A percentile compares a stretch with the other conserved stretches of the same genome.
phyloP scores from a whole-genome alignment of 805 yeast genomes.

The Barnettozyma salicaria region DNA sequence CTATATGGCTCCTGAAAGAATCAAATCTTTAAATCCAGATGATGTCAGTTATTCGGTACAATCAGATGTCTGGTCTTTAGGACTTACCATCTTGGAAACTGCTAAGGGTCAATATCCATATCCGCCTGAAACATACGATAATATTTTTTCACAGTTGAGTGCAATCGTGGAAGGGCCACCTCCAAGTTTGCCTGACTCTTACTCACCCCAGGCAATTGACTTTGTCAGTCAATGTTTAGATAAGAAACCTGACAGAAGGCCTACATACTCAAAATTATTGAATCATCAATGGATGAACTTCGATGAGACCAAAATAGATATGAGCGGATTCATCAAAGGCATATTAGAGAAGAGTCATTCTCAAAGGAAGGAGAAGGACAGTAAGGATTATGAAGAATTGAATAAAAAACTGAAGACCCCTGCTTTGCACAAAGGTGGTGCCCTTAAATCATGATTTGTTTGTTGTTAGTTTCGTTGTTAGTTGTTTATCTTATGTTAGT shows the following conservation, averaged over 20 bases:
- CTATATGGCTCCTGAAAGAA: slow-evolving; percentile 98
- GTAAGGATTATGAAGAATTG: slow-evolving; percentile 21
- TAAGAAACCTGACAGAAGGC: slow-evolving; percentile 76
- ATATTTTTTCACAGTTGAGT: slow-evolving; percentile 85
- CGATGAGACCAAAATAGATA: slow-evolving; percentile 31
- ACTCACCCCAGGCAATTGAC: slow-evolving; percentile 69
- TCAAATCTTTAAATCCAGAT: slow-evolving; percentile 66
- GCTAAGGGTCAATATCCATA: slow-evolving; percentile 94
- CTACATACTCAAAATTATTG: slow-evolving; percentile 69
- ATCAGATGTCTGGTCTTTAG: slow-evolving; percentile 93
- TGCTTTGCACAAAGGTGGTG: slow-evolving; percentile 30
- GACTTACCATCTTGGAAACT: slow-evolving; percentile 78
- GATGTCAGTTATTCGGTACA: slow-evolving; percentile 84
- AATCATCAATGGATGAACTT: slow-evolving; percentile 77
- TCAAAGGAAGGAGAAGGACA: slow-evolving; percentile 15
- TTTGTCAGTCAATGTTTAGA: slow-evolving; percentile 75
- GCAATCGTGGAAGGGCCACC: slow-evolving; percentile 97
- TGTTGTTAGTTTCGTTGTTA: too few species aligned
- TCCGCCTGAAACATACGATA: slow-evolving; percentile 87
- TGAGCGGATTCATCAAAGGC: slow-evolving; percentile 33
- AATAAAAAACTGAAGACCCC: slow-evolving; percentile 26
- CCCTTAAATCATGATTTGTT: too few species aligned
- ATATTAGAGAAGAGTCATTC: slow-evolving; percentile 28
- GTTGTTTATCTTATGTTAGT: too few species aligned
- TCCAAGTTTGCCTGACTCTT: slow-evolving; percentile 66